These are phyloP conservation scores for Nemania abortiva DNA, from an alignment of 2,329 filamentous ascomycete genomes.

Conservation along the genomic window DNA sequence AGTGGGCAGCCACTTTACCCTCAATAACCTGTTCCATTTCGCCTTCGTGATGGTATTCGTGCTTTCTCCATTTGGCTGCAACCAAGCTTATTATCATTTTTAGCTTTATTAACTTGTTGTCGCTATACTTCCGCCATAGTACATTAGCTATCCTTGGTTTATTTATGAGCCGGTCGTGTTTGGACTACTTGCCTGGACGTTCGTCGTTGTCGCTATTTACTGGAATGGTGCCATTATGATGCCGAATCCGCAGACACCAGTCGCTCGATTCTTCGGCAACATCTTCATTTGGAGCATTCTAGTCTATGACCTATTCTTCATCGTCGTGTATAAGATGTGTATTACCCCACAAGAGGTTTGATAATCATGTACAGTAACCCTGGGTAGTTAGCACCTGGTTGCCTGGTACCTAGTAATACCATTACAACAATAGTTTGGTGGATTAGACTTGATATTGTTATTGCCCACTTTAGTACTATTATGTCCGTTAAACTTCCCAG, in stretches of 20 bases:
- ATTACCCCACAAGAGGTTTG: too few species aligned
- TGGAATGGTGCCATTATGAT: conserved; percentile 90
- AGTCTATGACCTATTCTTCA: conserved; percentile 81
- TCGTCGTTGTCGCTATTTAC: conserved; percentile 86
- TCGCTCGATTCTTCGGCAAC: conserved; percentile 85
- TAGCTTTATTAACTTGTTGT: conserved; percentile 85
- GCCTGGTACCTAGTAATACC: too few species aligned
- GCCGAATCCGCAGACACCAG: conserved; percentile 71
- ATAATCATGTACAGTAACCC: too few species aligned
- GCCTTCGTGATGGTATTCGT: conserved; percentile 88
- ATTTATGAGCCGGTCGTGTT: conserved; percentile 83
- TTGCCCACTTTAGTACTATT: conserved; percentile 18
- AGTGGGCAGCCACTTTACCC: conserved; percentile 85
- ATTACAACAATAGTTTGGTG: not conserved
- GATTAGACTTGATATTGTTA: not conserved
- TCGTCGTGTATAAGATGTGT: conserved; percentile 76
- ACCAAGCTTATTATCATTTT: conserved; percentile 80
- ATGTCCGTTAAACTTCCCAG: conserved; percentile 19
- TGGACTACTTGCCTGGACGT: conserved; percentile 86
- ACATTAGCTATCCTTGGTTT: conserved; percentile 75
- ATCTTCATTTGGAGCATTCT: conserved; percentile 89
- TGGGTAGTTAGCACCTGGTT: too few species aligned
- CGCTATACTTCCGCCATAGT: conserved; percentile 84
- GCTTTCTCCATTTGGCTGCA: conserved; percentile 77
- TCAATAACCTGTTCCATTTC: conserved; percentile 86